A percentile compares a stretch with the other conserved stretches of the same genome.
phyloP scores from a whole-genome alignment of 345 rosid genomes.

The Sisymbrium irio region DNA sequence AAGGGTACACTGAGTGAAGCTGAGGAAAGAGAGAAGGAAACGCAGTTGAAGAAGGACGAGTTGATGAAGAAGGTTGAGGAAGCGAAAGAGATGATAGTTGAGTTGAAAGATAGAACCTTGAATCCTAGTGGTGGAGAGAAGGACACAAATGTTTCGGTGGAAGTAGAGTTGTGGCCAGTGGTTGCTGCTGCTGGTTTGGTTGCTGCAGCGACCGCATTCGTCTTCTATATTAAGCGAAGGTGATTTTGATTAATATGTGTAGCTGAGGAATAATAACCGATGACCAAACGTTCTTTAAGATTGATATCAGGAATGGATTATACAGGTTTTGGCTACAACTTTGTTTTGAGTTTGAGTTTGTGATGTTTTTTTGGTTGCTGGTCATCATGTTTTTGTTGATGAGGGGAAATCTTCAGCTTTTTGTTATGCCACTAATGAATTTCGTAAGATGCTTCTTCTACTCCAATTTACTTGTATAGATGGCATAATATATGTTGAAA shows the following conservation, averaged over 20 bases:
- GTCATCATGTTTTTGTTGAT: slow-evolving; percentile 24
- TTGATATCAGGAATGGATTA: slow-evolving; percentile 37
- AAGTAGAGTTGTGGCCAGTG: slow-evolving; percentile 41
- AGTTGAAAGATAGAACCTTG: slow-evolving; percentile 41
- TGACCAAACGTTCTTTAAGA: slow-evolving; percentile 12
- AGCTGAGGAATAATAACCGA: slow-evolving; percentile 16
- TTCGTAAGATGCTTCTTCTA: background rate
- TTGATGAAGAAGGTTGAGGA: slow-evolving; percentile 46
- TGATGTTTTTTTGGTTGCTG: slow-evolving; percentile 27
- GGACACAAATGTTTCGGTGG: slow-evolving; percentile 20
- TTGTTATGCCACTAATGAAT: background rate
- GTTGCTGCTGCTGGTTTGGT: slow-evolving; percentile 49
- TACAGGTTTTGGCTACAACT: slow-evolving; percentile 6
- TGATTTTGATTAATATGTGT: slow-evolving; percentile 24
- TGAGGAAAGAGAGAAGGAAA: slow-evolving; percentile 28
- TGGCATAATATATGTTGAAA: too few relatives aligned
- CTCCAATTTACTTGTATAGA: background rate
- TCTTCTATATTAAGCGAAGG: slow-evolving; percentile 43
- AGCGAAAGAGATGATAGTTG: slow-evolving; percentile 35
- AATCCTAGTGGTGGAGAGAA: slow-evolving; percentile 33
- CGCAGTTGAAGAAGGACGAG: slow-evolving; percentile 39
- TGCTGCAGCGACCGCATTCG: slow-evolving; percentile 50
- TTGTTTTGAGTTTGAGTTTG: slow-evolving; percentile 24
- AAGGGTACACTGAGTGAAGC: slow-evolving; percentile 34
- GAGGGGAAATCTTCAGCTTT: background rate